These are phyloP conservation scores for Sporothrix curviconia DNA, from an alignment of 2,329 filamentous ascomycete species.

Conservation along the genomic window DNA sequence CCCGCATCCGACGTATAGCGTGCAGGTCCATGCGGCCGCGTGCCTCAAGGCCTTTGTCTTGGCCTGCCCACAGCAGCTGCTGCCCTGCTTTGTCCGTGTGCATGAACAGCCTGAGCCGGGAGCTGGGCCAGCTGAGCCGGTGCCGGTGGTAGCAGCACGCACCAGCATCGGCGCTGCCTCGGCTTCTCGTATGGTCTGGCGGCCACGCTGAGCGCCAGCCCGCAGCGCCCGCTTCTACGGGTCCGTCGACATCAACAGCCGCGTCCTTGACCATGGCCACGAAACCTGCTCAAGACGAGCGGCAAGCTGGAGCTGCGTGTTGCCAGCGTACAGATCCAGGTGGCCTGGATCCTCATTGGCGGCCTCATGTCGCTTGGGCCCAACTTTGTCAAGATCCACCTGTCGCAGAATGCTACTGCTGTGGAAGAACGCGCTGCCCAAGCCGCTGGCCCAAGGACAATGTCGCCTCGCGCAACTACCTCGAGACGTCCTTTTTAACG, in stretches of 20 bases:
- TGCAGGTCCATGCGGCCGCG: constrained; percentile 82
- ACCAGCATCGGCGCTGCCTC: constrained; percentile 59
- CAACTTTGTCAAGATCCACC: constrained; percentile 97
- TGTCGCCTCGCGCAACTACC: constrained; percentile 69
- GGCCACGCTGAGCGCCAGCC: constrained; percentile 83
- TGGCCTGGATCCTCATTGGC: constrained; percentile 95
- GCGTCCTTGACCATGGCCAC: constrained; percentile 88
- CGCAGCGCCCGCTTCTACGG: constrained; percentile 83
- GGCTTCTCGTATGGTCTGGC: constrained; percentile 90
- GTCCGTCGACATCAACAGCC: constrained; percentile 89
- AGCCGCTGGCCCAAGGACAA: constrained; percentile 91
- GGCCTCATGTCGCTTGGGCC: constrained; percentile 94
- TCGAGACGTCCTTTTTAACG: constrained; percentile 87
- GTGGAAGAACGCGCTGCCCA: constrained; percentile 96
- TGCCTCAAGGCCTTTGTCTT: constrained; percentile 83
- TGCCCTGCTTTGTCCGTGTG: constrained; percentile 90
- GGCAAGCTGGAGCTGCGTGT: constrained; percentile 83
- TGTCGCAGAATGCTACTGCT: constrained; percentile 86
- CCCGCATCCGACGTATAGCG: constrained; percentile 91
- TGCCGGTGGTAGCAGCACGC: constrained; percentile 62
- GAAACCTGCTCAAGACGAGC: constrained; percentile 82
- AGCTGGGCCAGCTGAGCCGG: constrained; percentile 71
- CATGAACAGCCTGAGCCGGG: constrained; percentile 88
- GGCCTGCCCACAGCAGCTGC: constrained; percentile 83
- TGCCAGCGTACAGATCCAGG: constrained; percentile 91